Evolutionary conservation across 2,329 filamentous ascomycete genomes (phyloP), one percentile per base, ranked within the genome.

Genomic region (Sporothrix brasiliensis): DNA sequence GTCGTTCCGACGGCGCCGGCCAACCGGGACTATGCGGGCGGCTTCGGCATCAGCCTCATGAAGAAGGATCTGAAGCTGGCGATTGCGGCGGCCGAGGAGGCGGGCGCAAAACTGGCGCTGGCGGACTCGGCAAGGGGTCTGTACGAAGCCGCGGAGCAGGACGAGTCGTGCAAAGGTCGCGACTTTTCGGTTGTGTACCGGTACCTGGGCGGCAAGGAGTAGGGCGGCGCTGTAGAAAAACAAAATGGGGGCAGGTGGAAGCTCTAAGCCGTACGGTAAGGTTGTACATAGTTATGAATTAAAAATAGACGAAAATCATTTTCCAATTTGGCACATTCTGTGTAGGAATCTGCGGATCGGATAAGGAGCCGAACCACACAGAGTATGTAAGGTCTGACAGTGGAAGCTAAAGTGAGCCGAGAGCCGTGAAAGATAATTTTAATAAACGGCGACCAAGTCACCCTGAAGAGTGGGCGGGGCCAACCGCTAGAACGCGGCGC

Each of bases 181-280:
- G 92, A 95, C 77, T 95, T 95, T 79, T 93, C 91, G 0, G 91
- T 94, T 9, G 88, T 95, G 10, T 95, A 94, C 79, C 85, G 89
- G 75, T 92, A 90, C 81, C 76, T 93, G 54, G 86, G 84, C 0
- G 85, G 86, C 1, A 83, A 85, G 75, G 84, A 87, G 76, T 77
- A 70, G 13, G 24, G 21, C 27, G 39, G 9, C 41, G 30, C 7
- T 4, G 50, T 11, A 19, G n/a, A 52, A 58, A 27, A 49, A 13
- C n/a, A 53, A 61, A 11, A 39, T 50, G 34, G 2, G 1, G 34
- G 24, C 14, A 1, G 4, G 34, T 9, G 10, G 41, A 27, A 19
- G 4, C 14, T 56, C 14, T 7, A 39, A 19, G 21, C 19, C 5
- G 21, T 24, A 24, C 2, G 24, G n/a, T n/a, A n/a, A n/a, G n/a